Conservation (phyloP, 2,329 filamentous ascomycete species). For the Nannizziopsis arthrosporioides region DNA sequence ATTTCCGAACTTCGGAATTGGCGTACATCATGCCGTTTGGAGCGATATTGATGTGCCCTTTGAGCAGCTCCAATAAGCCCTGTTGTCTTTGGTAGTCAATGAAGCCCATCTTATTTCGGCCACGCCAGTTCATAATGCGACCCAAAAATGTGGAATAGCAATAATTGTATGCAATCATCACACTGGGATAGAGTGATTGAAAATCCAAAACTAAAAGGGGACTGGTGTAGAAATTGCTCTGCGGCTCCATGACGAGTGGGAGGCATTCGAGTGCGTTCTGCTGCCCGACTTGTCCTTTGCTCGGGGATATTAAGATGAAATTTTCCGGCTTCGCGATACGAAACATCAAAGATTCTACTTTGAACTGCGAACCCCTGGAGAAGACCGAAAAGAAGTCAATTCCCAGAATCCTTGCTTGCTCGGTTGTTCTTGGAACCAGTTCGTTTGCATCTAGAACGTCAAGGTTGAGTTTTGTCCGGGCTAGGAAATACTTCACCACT, state of each 20-base stretch:
- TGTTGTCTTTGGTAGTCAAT: constrained; percentile 69
- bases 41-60: constrained; percentile 79
- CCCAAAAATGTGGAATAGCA: constrained; percentile 96
- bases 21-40: constrained; percentile 96
- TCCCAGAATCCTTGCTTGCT: constrained; percentile 83
- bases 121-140: constrained; percentile 75
- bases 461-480: constrained; percentile 67
- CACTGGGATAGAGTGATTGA: constrained; percentile 87
- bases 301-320: constrained; percentile 80
- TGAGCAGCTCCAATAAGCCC: constrained; percentile 61
- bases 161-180: constrained; percentile 99
- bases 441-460: constrained; percentile 87
- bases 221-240: constrained; percentile 84
- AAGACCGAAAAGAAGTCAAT: constrained; percentile 97
- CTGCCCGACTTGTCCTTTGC: constrained; percentile 76
- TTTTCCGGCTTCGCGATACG: constrained; percentile 96
- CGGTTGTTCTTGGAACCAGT: constrained; percentile 74
- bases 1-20: constrained; percentile 74
- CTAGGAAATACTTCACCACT: constrained; percentile 64
- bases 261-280: constrained; percentile 93
- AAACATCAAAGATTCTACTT: constrained; percentile 98
- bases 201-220: constrained; percentile 89
- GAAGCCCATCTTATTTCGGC: constrained; percentile 88
- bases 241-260: constrained; percentile 93
- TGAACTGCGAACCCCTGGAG: constrained; percentile 89